Conservation (phyloP, 176 grass and related monocot species). For the Oryza longistaminata region DNA sequence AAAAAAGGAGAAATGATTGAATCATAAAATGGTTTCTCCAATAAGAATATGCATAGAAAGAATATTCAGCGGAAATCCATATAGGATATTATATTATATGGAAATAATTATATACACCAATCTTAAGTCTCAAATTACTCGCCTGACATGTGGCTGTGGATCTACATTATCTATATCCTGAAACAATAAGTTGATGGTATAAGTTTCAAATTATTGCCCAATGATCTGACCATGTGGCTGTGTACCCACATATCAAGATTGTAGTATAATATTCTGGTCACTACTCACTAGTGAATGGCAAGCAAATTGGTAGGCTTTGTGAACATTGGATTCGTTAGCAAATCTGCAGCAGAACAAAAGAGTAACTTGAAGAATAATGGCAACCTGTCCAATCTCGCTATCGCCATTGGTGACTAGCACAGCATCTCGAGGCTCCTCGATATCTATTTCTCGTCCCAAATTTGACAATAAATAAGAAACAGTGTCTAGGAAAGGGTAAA, state of each 20-base stretch:
- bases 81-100: background rate
- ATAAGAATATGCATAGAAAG: background rate
- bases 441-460: constrained; percentile 50
- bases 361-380: background rate
- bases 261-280: background rate
- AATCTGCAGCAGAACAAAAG: background rate
- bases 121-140: background rate
- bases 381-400: constrained; percentile 87
- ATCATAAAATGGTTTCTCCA: background rate
- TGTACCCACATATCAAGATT: background rate
- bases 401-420: constrained; percentile 82
- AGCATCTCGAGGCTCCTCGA: constrained; percentile 63
- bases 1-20: background rate
- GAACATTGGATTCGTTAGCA: background rate
- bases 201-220: background rate
- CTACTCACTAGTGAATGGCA: background rate
- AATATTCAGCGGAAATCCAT: background rate
- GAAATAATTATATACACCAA: background rate
- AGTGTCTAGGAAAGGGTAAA: constrained; percentile 11
- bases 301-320: background rate
- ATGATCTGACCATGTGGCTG: background rate
- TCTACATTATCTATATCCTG: background rate
- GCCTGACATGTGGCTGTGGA: background rate
- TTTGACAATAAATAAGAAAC: constrained; percentile 42
- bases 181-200: background rate